Conservation (phyloP, 163 green algal species). For the Volvox carteri region DNA sequence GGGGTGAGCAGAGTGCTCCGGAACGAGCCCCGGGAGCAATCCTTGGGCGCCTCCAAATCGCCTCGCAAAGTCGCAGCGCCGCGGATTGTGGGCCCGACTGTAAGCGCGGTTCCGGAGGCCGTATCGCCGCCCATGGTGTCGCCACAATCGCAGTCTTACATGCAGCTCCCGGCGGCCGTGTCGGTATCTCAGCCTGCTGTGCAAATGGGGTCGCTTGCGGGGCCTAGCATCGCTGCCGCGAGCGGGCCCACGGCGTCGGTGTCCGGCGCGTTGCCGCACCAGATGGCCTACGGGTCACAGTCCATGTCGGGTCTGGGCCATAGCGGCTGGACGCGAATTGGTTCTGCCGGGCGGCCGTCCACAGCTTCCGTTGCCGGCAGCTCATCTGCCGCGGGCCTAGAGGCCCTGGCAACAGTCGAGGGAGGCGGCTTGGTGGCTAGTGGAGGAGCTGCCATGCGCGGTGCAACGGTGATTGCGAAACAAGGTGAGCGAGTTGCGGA, state of each 20-base stretch:
- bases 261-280: not conserved
- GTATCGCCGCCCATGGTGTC: not conserved
- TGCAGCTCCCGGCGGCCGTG: not conserved
- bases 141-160: not conserved
- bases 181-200: not conserved
- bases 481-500: not conserved
- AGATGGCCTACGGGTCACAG: not conserved
- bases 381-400: not conserved
- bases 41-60: not conserved
- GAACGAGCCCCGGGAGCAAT: not conserved
- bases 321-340: not conserved
- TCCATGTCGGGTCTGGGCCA: not conserved
- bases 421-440: no score
- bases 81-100: not conserved
- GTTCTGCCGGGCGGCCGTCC: slow-evolving; percentile 15
- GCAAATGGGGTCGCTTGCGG: not conserved
- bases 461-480: not conserved
- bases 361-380: slow-evolving; percentile 4
- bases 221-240: not conserved
- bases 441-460: not conserved
- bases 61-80: no score
- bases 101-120: slow-evolving; percentile 8
- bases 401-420: not conserved
- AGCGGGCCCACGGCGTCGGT: not conserved
- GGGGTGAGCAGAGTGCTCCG: slow-evolving; percentile 54